Base-by-base conservation (phyloP, 352 stramenopile species). In the Phytophthora aleatoria region DNA sequence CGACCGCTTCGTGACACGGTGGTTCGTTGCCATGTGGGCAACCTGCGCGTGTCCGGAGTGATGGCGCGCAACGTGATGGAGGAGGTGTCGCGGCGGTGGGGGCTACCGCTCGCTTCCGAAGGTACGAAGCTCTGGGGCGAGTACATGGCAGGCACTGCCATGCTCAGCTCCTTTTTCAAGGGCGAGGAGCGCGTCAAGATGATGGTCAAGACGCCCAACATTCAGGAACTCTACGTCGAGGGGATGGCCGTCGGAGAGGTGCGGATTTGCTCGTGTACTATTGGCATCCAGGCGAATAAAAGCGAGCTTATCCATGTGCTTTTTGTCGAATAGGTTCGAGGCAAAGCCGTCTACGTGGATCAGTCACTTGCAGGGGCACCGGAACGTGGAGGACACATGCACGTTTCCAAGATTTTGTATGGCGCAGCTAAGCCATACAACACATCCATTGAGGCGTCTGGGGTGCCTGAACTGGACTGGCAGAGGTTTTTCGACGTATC, bases 151-250 rank as follows among this genome's bases (percentile, higher is more conserved):
- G 87, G 85, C 44, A 90, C 82, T 10, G 73, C 73, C 50, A 96
- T 96, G 87, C 65, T 94, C n/a, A 90, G 85, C 70, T 86, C 87
- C 5, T 92, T 96, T 64, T 94, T 85, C 64, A 96, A 96, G 61
- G 83, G 84, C 56, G 84, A 96, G 57, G 87, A 96, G 71, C 87
- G 87, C 49, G 72, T 96, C 58, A 92, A 93, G 58, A 61, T 89
- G 73, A 73, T 78, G 50, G 69, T 95, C 38, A 85, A 77, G 27
- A 85, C 82, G 48, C 71, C 75, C n/a, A 68, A 72, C 54, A 82
- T 90, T 28, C 77, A 81, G n/a, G 83, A 94, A 59, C 61, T 94
- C 3, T 94, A 92, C 53, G 79, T 89, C 12, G 87, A 96, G 57
- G 69, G 82, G 1, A 83, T 96, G 67, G 83, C 82, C 1, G 82